A percentile compares a stretch with the other conserved stretches of the same genome.
phyloP scores from a whole-genome alignment of 495 filamentous ascomycete genomes.

The Clavariopsis aquatica region DNA sequence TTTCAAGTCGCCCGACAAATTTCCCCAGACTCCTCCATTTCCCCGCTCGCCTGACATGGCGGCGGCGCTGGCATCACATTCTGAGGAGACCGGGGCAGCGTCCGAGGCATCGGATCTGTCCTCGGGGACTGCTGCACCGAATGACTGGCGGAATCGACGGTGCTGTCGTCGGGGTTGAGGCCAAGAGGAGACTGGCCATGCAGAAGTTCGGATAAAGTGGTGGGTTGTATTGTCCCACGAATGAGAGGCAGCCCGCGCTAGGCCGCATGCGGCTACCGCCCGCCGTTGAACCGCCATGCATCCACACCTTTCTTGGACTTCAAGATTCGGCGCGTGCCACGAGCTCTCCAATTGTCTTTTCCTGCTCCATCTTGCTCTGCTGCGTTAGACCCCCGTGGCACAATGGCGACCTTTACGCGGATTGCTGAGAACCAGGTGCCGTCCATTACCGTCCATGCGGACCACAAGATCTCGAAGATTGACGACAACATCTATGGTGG shows the following conservation, averaged over 20 bases:
- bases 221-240: constrained; percentile 14
- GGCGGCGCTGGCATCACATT: not conserved
- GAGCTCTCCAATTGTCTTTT: too few relatives aligned
- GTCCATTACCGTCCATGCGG: constrained; percentile 61
- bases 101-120: constrained; percentile 9
- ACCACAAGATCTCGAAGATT: constrained; percentile 65
- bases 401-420: constrained; percentile 71
- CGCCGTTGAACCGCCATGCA: not conserved
- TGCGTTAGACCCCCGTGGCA: not conserved
- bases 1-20: not conserved
- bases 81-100: not conserved
- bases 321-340: not conserved
- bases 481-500: constrained; percentile 74
- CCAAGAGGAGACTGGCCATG: not conserved
- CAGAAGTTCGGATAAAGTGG: constrained; percentile 11
- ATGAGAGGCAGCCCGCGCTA: not conserved
- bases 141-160: not conserved
- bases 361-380: not conserved
- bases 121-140: constrained; percentile 15
- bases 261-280: not conserved
- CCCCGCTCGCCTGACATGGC: constrained; percentile 7
- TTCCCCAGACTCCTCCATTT: constrained; percentile 28
- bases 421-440: constrained; percentile 58
- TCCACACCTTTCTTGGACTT: not conserved
- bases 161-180: not conserved